Percentiles rank a stretch among this genome's conserved stretches.
phyloP scores from a whole-genome alignment of 345 rosid species.

The Arabidopsis arenosa region DNA sequence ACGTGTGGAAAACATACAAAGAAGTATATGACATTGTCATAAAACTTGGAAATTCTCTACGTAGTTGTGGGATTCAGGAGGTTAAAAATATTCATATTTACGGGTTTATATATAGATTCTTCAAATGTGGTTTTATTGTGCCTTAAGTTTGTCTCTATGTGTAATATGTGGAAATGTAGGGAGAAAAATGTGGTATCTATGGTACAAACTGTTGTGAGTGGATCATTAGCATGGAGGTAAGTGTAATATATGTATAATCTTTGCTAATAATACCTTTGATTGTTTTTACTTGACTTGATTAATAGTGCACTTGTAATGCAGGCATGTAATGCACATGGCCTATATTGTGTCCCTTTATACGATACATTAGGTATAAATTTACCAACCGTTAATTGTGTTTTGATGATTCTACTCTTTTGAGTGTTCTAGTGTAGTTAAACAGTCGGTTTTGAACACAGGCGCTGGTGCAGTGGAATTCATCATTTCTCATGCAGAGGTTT shows the following conservation, averaged over 20 bases:
- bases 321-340: slow-evolving; percentile 93
- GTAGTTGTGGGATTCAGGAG: slow-evolving; percentile 69
- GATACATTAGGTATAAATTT: slow-evolving; percentile 81
- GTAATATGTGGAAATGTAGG: slow-evolving; percentile 47
- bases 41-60: slow-evolving; percentile 71
- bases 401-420: not conserved
- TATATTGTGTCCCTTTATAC: slow-evolving; percentile 83
- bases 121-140: not conserved
- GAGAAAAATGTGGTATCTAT: slow-evolving; percentile 78
- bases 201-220: slow-evolving; percentile 82
- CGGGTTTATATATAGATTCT: not conserved
- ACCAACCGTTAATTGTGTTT: too few relatives aligned
- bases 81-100: slow-evolving; percentile 40
- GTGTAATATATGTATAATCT: not conserved
- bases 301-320: slow-evolving; percentile 45
- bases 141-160: not conserved
- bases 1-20: slow-evolving; percentile 75
- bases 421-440: slow-evolving; percentile 8
- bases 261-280: slow-evolving; percentile 3
- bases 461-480: slow-evolving; percentile 82
- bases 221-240: slow-evolving; percentile 94
- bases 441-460: slow-evolving; percentile 50
- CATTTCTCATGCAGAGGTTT: slow-evolving; percentile 73
- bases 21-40: slow-evolving; percentile 74
- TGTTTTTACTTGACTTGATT: not conserved